These are phyloP conservation scores for Pichia kudriavzevii DNA, from an alignment of 1,139 yeast species.

Conservation along the genomic window DNA sequence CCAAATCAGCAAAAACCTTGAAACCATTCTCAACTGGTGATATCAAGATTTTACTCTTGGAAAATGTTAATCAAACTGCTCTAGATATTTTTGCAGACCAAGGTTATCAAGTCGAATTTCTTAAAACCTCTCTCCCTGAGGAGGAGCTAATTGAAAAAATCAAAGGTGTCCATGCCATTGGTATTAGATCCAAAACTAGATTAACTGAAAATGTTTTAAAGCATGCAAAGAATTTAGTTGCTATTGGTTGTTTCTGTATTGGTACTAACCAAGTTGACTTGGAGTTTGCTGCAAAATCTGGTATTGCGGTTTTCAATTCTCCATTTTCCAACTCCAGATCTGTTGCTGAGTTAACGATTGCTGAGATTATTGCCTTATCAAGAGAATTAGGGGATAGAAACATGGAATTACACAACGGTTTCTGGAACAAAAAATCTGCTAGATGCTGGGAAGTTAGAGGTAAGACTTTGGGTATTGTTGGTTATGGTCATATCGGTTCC, in stretches of 20 bases:
- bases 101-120: slow-evolving; percentile 95
- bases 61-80: slow-evolving; percentile 91
- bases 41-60: slow-evolving; percentile 81
- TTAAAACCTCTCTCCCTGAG: slow-evolving; percentile 83
- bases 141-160: slow-evolving; percentile 93
- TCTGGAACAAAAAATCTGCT: slow-evolving; percentile 94
- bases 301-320: slow-evolving; percentile 96
- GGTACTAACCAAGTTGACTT: slow-evolving; percentile 98
- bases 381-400: slow-evolving; percentile 98
- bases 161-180: slow-evolving; percentile 89
- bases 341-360: slow-evolving; percentile 96
- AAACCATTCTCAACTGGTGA: slow-evolving; percentile 91
- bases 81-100: slow-evolving; percentile 74
- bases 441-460: slow-evolving; percentile 99
- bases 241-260: slow-evolving; percentile 96
- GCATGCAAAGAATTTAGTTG: slow-evolving; percentile 84
- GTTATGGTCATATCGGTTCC: slow-evolving; percentile 98
- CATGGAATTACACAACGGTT: slow-evolving; percentile 90
- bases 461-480: slow-evolving; percentile 92
- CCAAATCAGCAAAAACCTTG: slow-evolving; percentile 55
- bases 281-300: slow-evolving; percentile 83
- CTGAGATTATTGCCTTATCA: slow-evolving; percentile 87
- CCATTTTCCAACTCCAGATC: slow-evolving; percentile 98
- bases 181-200: slow-evolving; percentile 95
- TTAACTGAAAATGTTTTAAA: slow-evolving; percentile 70